Evolutionary conservation across 1,284 basidiomycete species (phyloP), one percentile per base, ranked within the genome.

Genomic region (Kwoniella shivajii): DNA sequence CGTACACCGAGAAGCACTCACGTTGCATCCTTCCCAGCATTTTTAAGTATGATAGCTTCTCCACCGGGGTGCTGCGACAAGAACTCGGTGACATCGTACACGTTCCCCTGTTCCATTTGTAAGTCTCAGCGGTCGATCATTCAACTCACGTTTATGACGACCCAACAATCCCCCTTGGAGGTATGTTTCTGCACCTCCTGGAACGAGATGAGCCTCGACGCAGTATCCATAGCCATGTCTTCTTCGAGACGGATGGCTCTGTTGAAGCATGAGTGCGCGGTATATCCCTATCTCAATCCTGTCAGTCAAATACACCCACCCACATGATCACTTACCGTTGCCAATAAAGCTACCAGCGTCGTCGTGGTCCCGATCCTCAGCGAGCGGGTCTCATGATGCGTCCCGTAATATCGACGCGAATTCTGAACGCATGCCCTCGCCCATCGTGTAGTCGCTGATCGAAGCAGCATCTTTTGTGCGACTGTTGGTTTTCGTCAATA

Each of bases 1-100:
- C n/a, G n/a, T n/a, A n/a, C n/a, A n/a, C n/a, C n/a, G n/a, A n/a
- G 24, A 9, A 43, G 34, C 16, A 75, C 80, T 64, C 59, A 80
- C 79, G 83, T 83, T 16, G 81, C 83, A 59, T 85, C 84, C 60
- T 79, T 80, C 9, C 84, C 84, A 2, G 83, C 81, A 41, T 81
- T 77, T 50, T 80, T 78, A 37, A 84, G 65, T 47, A 85, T 80
- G 22, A 82, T 76, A 20, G 74, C 78, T 6, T 77, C 72, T 5
- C 84, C 84, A 24, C 83, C 84, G 0, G 84, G 84, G 61, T 85
- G 84, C 44, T 74, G 67, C 26, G 79, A 78, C 44, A 95, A 78
- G 73, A 95, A 94, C 7, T 89, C 86, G 6, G 92, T 93, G 54
- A 94, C 87, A 60, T 78, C 75, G 61, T 76, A 77, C 4, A 78